Base-by-base conservation (phyloP, 768 basidiomycete species). In the Ramaria sp. region DNA sequence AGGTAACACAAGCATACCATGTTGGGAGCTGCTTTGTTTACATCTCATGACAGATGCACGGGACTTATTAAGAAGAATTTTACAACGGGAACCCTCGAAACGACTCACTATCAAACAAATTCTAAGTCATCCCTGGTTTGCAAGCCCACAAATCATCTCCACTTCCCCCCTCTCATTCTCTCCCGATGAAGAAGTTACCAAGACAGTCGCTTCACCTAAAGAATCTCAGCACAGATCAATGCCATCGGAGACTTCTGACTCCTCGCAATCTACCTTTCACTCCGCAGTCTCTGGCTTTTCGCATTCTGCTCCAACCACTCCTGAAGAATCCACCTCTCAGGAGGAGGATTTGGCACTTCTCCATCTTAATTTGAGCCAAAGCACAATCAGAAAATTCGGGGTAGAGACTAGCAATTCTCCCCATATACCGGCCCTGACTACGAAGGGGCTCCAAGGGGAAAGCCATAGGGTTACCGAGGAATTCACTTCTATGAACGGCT, bases 111-210 rank as follows among this genome's bases (percentile, higher is more conserved):
- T 97, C 60, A 79, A 88, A 20, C 86, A 88, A 63, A 94, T 96
- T 48, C 75, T 97, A 27, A 71, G 76, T 1, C 91, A 94, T 63
- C 68, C 84, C 0, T 98, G 95, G 94, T 98, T 96, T 67, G 78
- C 73, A 16, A 62, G 71, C 47, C 63, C 63, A 38, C 28, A 37
- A 32, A 20, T 48, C 9, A 27, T 27, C 27, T 20, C 28, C 16
- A 41, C 36, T 12, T 48, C 57, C 25, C 37, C 47, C 12, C 25
- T 52, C 5, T 24, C 56, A 8, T 15, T 28, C 34, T 27, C 56
- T 15, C 22, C 37, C n/a, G 41, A 20, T 12, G 50, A 50, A 22
- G 10, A 55, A 27, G 15, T 24, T 18, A 32, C 45, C 36, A 41
- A 49, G 58, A 42, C 55, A 55, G 48, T 47, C 58, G 22, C 39